phyloP scores from a whole-genome alignment of 139 green algal genomes.

The Chlorella sp. region DNA sequence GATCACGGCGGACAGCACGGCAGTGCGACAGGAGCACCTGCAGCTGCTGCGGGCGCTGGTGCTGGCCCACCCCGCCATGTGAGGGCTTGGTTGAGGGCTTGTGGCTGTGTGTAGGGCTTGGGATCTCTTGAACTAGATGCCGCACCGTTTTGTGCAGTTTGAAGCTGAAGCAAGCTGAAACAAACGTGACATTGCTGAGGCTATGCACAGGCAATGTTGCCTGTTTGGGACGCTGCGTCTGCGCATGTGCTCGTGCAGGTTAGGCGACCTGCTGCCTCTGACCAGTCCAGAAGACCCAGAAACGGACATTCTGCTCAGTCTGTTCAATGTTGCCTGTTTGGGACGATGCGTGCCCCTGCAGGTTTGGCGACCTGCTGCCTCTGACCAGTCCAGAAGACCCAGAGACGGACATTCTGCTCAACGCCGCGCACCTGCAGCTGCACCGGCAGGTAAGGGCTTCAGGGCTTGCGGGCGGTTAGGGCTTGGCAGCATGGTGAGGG shows the following conservation, averaged over 20 bases:
- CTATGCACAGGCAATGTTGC: background rate
- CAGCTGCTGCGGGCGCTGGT: constrained; percentile 51
- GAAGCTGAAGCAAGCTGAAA: too few relatives aligned
- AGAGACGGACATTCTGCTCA: constrained; percentile 74
- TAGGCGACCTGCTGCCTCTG: background rate
- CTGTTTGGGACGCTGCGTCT: background rate
- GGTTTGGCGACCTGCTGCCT: constrained; percentile 47
- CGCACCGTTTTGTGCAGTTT: too few relatives aligned
- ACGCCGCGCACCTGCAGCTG: constrained; percentile 78
- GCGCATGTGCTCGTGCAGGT: background rate
- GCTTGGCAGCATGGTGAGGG: too few relatives aligned
- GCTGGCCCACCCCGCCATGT: constrained; percentile 6
- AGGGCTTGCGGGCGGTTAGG: too few relatives aligned
- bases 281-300: background rate
- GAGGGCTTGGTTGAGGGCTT: constrained; percentile 2
- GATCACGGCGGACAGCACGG: constrained; percentile 30
- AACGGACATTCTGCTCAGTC: background rate
- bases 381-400: constrained; percentile 34
- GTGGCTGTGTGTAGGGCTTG: background rate
- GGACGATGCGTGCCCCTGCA: background rate
- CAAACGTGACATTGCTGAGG: background rate
- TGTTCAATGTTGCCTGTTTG: background rate
- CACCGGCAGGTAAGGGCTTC: constrained; percentile 51
- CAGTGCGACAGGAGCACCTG: constrained; percentile 77
- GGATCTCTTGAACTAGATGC: background rate